Conservation (phyloP, 2,329 filamentous ascomycete species). For the Clonostachys rhizophaga region DNA sequence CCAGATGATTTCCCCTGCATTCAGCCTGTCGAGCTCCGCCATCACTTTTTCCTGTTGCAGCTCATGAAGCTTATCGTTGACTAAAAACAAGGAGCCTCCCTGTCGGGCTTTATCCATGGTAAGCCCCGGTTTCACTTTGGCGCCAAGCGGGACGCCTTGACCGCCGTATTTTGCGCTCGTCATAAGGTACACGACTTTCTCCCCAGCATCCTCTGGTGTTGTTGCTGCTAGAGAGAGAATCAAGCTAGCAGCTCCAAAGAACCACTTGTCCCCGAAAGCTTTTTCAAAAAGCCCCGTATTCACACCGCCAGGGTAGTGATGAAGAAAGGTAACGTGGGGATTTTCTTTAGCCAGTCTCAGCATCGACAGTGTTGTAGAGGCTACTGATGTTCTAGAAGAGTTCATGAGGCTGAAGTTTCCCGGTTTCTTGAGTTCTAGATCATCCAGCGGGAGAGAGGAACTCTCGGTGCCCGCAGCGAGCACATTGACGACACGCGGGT, state of each 20-base stretch:
- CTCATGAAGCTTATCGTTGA: not conserved
- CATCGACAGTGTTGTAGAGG: not conserved
- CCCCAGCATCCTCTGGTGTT: not conserved
- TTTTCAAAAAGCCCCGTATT: not conserved
- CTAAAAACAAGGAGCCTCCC: not conserved
- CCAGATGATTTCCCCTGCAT: too few relatives aligned
- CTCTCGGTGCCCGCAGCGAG: conserved; percentile 1
- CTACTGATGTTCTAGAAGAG: not conserved
- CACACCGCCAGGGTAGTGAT: conserved; percentile 1
- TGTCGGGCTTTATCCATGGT: not conserved
- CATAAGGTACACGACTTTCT: not conserved
- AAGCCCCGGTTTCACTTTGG: not conserved
- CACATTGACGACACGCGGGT: not conserved
- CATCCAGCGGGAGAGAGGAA: not conserved
- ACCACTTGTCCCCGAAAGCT: not conserved
- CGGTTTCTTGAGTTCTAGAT: not conserved
- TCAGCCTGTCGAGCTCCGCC: not conserved
- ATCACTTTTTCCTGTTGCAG: not conserved
- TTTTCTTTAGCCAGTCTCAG: not conserved
- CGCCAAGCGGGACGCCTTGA: not conserved
- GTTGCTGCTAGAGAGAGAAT: not conserved
- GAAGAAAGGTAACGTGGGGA: not conserved
- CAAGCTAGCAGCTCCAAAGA: not conserved
- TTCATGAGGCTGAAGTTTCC: not conserved
- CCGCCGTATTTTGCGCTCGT: not conserved